A percentile compares a stretch with the other conserved stretches of the same genome.
These are phyloP conservation scores for Pseudogymnoascus sp. DNA, from an alignment of 2,329 filamentous ascomycete genomes.

Conservation along the genomic window DNA sequence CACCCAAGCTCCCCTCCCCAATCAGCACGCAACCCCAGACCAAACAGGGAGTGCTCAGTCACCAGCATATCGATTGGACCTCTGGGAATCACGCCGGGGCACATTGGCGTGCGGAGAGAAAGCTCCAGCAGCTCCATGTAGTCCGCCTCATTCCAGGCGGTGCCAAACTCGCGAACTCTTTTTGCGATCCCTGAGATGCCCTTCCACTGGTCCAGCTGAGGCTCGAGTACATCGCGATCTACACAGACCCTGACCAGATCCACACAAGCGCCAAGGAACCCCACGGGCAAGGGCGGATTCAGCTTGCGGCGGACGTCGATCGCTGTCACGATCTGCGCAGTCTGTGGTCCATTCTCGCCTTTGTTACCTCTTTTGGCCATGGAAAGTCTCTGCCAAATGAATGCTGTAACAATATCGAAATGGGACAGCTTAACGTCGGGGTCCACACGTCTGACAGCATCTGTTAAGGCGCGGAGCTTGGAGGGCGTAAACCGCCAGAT, in stretches of 20 bases:
- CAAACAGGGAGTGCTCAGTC: neutral
- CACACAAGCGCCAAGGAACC: neutral
- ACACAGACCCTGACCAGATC: neutral
- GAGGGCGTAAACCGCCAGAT: neutral
- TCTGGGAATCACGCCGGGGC: neutral
- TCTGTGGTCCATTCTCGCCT: neutral
- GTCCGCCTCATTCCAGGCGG: neutral
- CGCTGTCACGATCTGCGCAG: neutral
- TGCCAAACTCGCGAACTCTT: neutral
- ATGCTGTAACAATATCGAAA: neutral
- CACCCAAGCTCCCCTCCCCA: neutral
- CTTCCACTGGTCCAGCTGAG: neutral
- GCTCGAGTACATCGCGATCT: neutral
- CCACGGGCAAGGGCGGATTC: neutral
- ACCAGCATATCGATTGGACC: conserved; percentile 4
- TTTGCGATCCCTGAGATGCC: neutral
- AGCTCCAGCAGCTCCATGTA: neutral
- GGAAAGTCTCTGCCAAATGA: conserved; percentile 1
- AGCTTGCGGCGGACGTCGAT: neutral
- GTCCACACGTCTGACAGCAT: neutral
- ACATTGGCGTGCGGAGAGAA: neutral
- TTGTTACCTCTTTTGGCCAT: neutral
- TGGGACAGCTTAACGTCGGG: neutral
- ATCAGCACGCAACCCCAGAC: neutral
- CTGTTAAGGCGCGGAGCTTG: neutral